phyloP scores from a whole-genome alignment of 768 basidiomycete species.

The Cyclocybe cylindracea region DNA sequence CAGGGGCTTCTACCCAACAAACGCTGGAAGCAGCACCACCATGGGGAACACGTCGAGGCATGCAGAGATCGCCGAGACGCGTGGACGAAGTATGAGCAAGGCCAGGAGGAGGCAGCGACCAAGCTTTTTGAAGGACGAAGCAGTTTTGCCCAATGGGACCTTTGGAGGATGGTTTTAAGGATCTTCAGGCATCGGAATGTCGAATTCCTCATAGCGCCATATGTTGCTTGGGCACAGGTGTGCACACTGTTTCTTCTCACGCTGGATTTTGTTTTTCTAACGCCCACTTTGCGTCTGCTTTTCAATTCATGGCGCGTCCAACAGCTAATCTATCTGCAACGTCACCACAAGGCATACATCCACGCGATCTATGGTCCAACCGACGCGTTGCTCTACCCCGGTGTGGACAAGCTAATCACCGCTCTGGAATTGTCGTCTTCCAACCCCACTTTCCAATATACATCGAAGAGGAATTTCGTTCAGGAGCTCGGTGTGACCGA shows the following conservation, averaged over 20 bases:
- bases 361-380: slow-evolving; percentile 92
- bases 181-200: slow-evolving; percentile 94
- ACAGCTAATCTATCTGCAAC: slow-evolving; percentile 92
- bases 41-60: slow-evolving; percentile 61
- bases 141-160: slow-evolving; percentile 79
- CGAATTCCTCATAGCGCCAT: slow-evolving; percentile 95
- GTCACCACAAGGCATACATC: slow-evolving; percentile 91
- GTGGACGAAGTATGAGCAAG: slow-evolving; percentile 92
- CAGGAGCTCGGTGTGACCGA: slow-evolving; percentile 63
- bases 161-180: slow-evolving; percentile 91
- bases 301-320: not conserved
- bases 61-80: slow-evolving; percentile 80
- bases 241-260: slow-evolving; percentile 30
- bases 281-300: not conserved
- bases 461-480: slow-evolving; percentile 73
- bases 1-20: slow-evolving; percentile 82
- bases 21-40: slow-evolving; percentile 65
- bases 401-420: slow-evolving; percentile 87
- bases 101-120: slow-evolving; percentile 87
- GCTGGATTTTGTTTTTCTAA: slow-evolving; percentile 5
- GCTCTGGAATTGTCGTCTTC: slow-evolving; percentile 74
- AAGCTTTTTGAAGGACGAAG: slow-evolving; percentile 79
- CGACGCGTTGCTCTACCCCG: slow-evolving; percentile 87
- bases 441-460: slow-evolving; percentile 77
- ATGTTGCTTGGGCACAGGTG: slow-evolving; percentile 95